These are phyloP conservation scores for Pseudogymnoascus sp. DNA, from an alignment of 2,329 filamentous ascomycete species.

Conservation along the genomic window DNA sequence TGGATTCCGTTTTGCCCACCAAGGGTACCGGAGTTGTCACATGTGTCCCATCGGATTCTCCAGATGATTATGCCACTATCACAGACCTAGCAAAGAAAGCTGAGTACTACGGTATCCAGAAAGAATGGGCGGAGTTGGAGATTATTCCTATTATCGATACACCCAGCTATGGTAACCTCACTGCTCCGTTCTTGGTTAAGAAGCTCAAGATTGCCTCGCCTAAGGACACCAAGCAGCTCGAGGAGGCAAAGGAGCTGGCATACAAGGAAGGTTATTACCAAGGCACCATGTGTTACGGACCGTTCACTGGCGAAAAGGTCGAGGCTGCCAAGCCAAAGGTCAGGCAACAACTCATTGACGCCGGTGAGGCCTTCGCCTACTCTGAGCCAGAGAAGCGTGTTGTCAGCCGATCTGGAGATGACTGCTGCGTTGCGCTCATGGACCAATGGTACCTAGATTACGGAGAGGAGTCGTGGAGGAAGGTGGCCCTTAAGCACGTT, in stretches of 20 bases:
- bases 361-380: constrained; percentile 78
- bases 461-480: constrained; percentile 80
- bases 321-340: constrained; percentile 83
- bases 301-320: constrained; percentile 81
- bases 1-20: constrained; percentile 84
- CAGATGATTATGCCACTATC: constrained; percentile 88
- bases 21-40: constrained; percentile 98
- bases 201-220: constrained; percentile 94
- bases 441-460: constrained; percentile 99
- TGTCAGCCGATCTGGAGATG: constrained; percentile 79
- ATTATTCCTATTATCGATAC: constrained; percentile 86
- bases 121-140: constrained; percentile 90
- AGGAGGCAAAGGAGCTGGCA: constrained; percentile 88
- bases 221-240: constrained; percentile 85
- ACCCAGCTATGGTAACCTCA: constrained; percentile 76
- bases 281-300: constrained; percentile 78
- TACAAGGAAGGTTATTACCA: constrained; percentile 99
- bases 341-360: constrained; percentile 66
- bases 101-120: constrained; percentile 91
- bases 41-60: constrained; percentile 89
- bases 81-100: constrained; percentile 88
- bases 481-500: constrained; percentile 65
- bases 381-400: constrained; percentile 89
- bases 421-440: constrained; percentile 85
- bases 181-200: constrained; percentile 76